Conservation (phyloP, 164 flowering plant genomes). For the Sedum album region DNA sequence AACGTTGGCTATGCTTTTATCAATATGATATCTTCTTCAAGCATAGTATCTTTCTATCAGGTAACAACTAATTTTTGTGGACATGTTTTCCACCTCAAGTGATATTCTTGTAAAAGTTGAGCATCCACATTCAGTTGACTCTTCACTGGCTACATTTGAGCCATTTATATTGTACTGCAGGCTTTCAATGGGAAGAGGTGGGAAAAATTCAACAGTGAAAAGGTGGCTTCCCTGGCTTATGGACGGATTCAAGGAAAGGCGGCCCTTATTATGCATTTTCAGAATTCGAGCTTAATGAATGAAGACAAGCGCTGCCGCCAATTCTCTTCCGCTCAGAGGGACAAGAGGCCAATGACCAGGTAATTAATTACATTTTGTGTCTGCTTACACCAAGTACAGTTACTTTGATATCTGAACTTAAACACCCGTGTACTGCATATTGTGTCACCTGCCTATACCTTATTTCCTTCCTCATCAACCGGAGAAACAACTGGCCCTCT, state of each 20-base stretch:
- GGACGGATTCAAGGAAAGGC: slow-evolving; percentile 92
- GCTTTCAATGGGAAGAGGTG: slow-evolving; percentile 91
- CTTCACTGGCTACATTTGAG: neutral
- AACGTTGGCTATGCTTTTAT: slow-evolving; percentile 57
- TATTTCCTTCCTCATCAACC: neutral
- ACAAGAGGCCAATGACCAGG: slow-evolving; percentile 56
- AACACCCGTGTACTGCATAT: neutral
- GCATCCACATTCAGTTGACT: neutral
- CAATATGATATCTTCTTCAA: slow-evolving; percentile 44
- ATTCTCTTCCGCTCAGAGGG: slow-evolving; percentile 81
- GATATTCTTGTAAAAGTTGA: neutral
- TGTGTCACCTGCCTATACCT: neutral
- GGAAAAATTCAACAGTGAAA: slow-evolving; percentile 98
- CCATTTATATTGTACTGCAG: slow-evolving; percentile 33
- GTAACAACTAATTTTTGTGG: slow-evolving; percentile 14
- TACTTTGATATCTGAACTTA: neutral
- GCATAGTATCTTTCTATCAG: slow-evolving; percentile 41
- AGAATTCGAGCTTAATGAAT: slow-evolving; percentile 97
- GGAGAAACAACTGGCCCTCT: no score
- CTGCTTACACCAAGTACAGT: neutral
- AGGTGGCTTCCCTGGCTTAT: slow-evolving; percentile 93
- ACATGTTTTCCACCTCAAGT: neutral
- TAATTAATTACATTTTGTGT: slow-evolving; percentile 12
- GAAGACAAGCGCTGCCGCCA: slow-evolving; percentile 97
- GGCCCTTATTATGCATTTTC: slow-evolving; percentile 85